Evolutionary conservation across 495 filamentous ascomycete genomes (phyloP).

Genomic region (Amorphotheca resinae): DNA sequence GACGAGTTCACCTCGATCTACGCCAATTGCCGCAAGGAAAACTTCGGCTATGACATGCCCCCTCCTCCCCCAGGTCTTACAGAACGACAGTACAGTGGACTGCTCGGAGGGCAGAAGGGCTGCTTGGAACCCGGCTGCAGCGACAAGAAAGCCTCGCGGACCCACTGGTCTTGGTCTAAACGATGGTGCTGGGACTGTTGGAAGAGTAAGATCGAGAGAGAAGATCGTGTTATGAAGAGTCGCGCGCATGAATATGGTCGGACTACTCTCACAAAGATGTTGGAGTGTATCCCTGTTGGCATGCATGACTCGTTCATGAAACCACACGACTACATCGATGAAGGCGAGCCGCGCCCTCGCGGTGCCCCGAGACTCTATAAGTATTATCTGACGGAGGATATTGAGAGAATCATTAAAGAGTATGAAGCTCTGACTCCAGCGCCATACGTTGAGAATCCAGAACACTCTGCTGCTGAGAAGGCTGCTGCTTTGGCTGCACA

Average conservation of each 20-base stretch:
- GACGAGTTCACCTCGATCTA: conserved; percentile 15
- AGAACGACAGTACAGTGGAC: conserved; percentile 15
- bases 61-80: conserved; percentile 5
- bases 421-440: conserved; percentile 17
- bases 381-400: conserved; percentile 11
- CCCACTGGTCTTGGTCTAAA: conserved; percentile 20
- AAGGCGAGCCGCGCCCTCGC: conserved; percentile 4
- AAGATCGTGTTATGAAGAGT: conserved; percentile 16
- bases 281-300: conserved; percentile 18
- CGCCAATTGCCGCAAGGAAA: conserved; percentile 17
- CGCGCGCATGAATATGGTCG: not conserved
- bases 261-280: conserved; percentile 10
- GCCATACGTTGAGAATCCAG: conserved; percentile 10
- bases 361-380: conserved; percentile 14
- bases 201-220: conserved; percentile 16
- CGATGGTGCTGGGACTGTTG: conserved; percentile 18
- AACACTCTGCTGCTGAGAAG: conserved; percentile 10
- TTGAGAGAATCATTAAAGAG: conserved; percentile 11
- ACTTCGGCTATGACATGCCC: conserved; percentile 19
- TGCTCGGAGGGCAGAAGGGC: conserved; percentile 16
- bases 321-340: conserved; percentile 16
- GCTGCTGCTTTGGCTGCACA: conserved; percentile 7
- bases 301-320: conserved; percentile 19
- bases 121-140: conserved; percentile 12
- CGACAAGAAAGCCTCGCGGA: conserved; percentile 7